Percentiles rank a stretch among this genome's conserved stretches.
These are phyloP conservation scores for Erodium texanum DNA, from an alignment of 441 rosid genomes.

Conservation along the genomic window DNA sequence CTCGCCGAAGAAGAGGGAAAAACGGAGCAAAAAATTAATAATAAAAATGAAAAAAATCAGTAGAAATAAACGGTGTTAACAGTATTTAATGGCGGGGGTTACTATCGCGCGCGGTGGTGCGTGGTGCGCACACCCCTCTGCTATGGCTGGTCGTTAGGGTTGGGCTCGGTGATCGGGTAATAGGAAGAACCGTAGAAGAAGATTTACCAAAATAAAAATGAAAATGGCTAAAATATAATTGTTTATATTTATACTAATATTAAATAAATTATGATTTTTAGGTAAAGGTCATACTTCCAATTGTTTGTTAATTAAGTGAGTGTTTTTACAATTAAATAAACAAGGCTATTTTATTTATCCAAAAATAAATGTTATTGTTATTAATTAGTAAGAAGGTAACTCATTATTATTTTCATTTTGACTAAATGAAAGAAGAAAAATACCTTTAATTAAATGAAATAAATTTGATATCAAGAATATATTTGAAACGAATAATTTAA, in stretches of 20 bases:
- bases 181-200: slow-evolving; percentile 5
- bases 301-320: neutral
- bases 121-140: slow-evolving; percentile 25
- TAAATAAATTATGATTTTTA: neutral
- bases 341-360: neutral
- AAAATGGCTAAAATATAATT: neutral
- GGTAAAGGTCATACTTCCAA: slow-evolving; percentile 4
- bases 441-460: neutral
- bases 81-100: slow-evolving; percentile 40
- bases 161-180: slow-evolving; percentile 4
- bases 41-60: slow-evolving; percentile 41
- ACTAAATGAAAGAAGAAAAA: neutral
- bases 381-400: neutral
- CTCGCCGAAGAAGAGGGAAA: slow-evolving; percentile 44
- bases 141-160: slow-evolving; percentile 3
- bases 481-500: neutral
- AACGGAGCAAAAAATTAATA: slow-evolving; percentile 28
- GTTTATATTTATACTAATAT: slow-evolving; percentile 1
- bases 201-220: slow-evolving; percentile 7
- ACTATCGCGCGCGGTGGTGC: slow-evolving; percentile 47
- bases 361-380: too few species aligned
- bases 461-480: neutral
- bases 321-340: neutral
- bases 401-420: neutral
- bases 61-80: slow-evolving; percentile 71